Evolutionary conservation across 73 alveolate genomes (phyloP).

Genomic region (Blepharisma stoltei): DNA sequence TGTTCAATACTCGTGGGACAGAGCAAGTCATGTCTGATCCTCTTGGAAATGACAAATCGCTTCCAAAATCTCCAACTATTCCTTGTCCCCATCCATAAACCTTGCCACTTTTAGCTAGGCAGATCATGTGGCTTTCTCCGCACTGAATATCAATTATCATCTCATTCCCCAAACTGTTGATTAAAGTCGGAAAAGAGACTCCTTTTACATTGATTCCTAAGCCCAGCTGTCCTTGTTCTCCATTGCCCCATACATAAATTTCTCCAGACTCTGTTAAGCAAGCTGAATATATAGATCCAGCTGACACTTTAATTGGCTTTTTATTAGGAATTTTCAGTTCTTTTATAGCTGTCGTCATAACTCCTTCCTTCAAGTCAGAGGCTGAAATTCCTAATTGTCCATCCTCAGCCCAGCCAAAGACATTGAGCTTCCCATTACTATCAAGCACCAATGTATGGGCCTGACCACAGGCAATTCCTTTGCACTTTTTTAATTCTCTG

Average conservation of each 20-base stretch:
- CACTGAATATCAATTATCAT: constrained; percentile 55
- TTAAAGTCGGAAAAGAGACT: constrained; percentile 40
- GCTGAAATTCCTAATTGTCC: constrained; percentile 53
- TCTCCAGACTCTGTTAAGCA: constrained; percentile 69
- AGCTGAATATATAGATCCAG: constrained; percentile 79
- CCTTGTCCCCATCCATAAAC: constrained; percentile 93
- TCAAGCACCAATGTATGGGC: constrained; percentile 60
- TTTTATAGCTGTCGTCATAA: neutral
- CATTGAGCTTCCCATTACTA: constrained; percentile 34
- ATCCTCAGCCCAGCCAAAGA: constrained; percentile 66
- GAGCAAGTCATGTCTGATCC: constrained; percentile 17
- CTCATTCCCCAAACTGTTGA: constrained; percentile 33
- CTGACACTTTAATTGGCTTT: constrained; percentile 38
- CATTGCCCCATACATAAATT: constrained; percentile 81
- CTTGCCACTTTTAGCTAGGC: constrained; percentile 58
- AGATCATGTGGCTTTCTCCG: constrained; percentile 80
- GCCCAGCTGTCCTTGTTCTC: constrained; percentile 84
- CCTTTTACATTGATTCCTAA: constrained; percentile 44
- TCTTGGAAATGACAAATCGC: neutral
- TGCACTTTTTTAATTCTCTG: constrained; percentile 24
- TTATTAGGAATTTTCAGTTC: constrained; percentile 30
- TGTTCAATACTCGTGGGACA: neutral
- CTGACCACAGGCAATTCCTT: constrained; percentile 56
- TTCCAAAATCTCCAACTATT: constrained; percentile 24
- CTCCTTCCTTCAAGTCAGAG: neutral